phyloP scores from a whole-genome alignment of 179 eudicot genomes.

The Heliamphora pulchella region DNA sequence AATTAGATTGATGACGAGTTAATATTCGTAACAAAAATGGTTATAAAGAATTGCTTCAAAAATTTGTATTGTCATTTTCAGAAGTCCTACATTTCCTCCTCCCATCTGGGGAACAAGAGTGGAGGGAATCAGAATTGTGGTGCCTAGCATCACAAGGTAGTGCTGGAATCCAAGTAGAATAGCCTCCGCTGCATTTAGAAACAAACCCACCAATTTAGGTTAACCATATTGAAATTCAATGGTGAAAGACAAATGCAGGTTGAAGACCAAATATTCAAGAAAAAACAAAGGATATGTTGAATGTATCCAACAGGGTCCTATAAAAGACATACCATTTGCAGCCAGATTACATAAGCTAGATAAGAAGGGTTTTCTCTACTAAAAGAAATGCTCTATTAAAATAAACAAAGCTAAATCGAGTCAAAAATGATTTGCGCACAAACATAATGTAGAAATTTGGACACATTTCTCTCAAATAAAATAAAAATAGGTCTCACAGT shows the following conservation, averaged over 20 bases:
- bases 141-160: slow-evolving; percentile 93
- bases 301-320: background rate
- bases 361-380: too few species aligned
- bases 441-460: too few species aligned
- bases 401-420: too few species aligned
- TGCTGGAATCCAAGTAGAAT: slow-evolving; percentile 93
- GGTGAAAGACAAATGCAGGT: background rate
- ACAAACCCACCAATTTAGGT: background rate
- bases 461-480: too few species aligned
- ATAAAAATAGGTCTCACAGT: too few species aligned
- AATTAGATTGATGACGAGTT: background rate
- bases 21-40: background rate
- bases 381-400: too few species aligned
- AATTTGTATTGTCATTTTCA: background rate
- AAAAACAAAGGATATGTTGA: background rate
- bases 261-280: background rate
- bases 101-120: slow-evolving; percentile 88
- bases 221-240: background rate
- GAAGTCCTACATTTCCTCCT: slow-evolving; percentile 72
- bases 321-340: too few species aligned
- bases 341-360: too few species aligned
- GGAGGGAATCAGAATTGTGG: slow-evolving; percentile 86
- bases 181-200: slow-evolving; percentile 67
- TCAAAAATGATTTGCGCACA: too few species aligned
- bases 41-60: background rate